phyloP scores from a whole-genome alignment of 2,329 filamentous ascomycete species.

The Amesomyces nigricolor region DNA sequence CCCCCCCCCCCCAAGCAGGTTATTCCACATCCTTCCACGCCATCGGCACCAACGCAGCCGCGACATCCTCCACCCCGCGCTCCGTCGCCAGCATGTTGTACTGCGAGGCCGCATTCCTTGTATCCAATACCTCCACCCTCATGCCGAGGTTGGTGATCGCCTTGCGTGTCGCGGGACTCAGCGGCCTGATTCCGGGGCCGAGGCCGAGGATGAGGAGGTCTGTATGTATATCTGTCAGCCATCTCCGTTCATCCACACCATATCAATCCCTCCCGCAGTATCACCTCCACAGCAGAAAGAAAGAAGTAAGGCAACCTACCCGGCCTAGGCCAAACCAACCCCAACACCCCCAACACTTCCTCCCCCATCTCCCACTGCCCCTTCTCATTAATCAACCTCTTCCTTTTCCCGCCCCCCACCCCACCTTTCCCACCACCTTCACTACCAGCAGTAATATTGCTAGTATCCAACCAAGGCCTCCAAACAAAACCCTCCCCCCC shows the following conservation, averaged over 20 bases:
- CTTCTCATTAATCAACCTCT: constrained; percentile 62
- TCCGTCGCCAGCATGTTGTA: constrained; percentile 96
- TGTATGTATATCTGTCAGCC: constrained; percentile 31
- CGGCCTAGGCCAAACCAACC: constrained; percentile 79
- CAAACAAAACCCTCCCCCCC: constrained; percentile 85
- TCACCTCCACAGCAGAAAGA: neutral
- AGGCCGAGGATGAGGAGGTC: constrained; percentile 88
- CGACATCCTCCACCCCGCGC: constrained; percentile 76
- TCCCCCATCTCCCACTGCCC: constrained; percentile 74
- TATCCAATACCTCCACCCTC: constrained; percentile 83
- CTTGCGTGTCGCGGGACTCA: constrained; percentile 68
- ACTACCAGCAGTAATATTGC: constrained; percentile 31
- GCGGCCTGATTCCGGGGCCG: constrained; percentile 66
- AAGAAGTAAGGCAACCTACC: constrained; percentile 48
- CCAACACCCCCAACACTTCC: constrained; percentile 68
- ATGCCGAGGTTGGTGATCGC: constrained; percentile 75
- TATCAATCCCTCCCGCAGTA: too few species aligned
- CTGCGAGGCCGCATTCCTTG: constrained; percentile 86
- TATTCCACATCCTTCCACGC: constrained; percentile 60
- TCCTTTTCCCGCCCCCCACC: constrained; percentile 24
- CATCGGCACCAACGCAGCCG: constrained; percentile 79
- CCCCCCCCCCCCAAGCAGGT: too few species aligned
- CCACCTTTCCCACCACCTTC: neutral
- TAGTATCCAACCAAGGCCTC: constrained; percentile 58
- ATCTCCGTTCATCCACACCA: neutral